Evolutionary conservation across 345 rosid genomes (phyloP).

Genomic region (Citrus sinensis): DNA sequence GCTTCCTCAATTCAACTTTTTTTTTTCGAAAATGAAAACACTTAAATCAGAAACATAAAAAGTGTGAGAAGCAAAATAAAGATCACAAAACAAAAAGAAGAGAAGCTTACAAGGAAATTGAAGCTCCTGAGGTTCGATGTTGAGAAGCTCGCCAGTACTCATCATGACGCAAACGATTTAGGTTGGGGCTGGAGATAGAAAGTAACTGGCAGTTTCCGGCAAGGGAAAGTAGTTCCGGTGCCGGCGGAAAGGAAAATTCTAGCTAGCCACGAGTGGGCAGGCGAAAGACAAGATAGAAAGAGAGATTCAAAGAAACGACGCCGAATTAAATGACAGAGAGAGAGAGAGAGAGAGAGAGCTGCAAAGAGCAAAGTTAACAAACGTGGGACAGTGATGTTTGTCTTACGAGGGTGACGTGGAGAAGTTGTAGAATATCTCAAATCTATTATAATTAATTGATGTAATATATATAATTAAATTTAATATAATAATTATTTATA

Average conservation of each 20-base stretch:
- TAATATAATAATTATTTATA: too few relatives aligned
- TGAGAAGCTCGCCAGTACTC: slow-evolving; percentile 63
- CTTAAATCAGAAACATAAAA: slow-evolving; percentile 11
- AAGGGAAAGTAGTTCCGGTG: not conserved
- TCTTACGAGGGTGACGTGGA: not conserved
- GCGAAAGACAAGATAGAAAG: not conserved
- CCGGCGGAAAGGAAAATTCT: not conserved
- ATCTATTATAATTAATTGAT: too few relatives aligned
- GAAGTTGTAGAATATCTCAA: too few relatives aligned
- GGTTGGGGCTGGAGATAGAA: slow-evolving; percentile 3
- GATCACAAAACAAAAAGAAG: slow-evolving; percentile 6
- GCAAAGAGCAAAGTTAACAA: not conserved
- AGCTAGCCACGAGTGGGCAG: not conserved
- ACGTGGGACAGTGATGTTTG: slow-evolving; percentile 29
- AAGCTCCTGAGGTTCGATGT: slow-evolving; percentile 73
- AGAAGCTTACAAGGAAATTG: slow-evolving; percentile 60
- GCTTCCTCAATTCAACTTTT: slow-evolving; percentile 74
- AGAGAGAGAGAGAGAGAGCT: not conserved
- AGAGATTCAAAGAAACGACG: not conserved
- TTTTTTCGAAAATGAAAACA: not conserved
- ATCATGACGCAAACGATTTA: slow-evolving; percentile 34
- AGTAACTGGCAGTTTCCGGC: not conserved
- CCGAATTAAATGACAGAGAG: not conserved
- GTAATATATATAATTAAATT: too few relatives aligned
- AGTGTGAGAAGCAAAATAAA: not conserved